Percentiles rank a stretch among this genome's conserved stretches.
Conservation (phyloP, 2,329 filamentous ascomycete genomes). For the Ceratocystis eucalypticola region DNA sequence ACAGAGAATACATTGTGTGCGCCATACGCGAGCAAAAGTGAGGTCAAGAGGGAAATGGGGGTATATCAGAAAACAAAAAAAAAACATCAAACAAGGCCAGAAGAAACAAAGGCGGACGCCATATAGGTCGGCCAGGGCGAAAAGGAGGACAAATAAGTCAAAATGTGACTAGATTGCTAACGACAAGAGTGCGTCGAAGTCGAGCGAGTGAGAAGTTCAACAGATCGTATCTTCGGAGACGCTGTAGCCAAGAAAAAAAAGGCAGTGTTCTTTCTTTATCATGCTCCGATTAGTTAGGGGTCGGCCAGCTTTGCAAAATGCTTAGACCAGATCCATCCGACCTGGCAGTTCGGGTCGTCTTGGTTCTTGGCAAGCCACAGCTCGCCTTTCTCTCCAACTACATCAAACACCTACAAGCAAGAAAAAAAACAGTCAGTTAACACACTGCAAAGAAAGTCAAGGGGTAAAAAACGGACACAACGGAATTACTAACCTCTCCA, state of each 20-base stretch:
- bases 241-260: too few species aligned
- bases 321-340: slow-evolving; percentile 99
- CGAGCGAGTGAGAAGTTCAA: not conserved
- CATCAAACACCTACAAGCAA: slow-evolving; percentile 56
- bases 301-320: slow-evolving; percentile 68
- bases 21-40: not conserved
- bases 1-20: not conserved
- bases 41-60: not conserved
- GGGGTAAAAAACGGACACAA: not conserved
- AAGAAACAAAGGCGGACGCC: not conserved
- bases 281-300: slow-evolving; percentile 24
- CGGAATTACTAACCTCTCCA: slow-evolving; percentile 55
- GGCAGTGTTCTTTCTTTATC: too few species aligned
- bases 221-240: too few species aligned
- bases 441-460: not conserved
- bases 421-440: slow-evolving; percentile 2
- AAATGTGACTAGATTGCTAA: not conserved
- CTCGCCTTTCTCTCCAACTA: slow-evolving; percentile 93
- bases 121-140: not conserved
- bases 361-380: slow-evolving; percentile 96
- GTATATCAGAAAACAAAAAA: slow-evolving; percentile 9
- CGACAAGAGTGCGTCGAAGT: not conserved
- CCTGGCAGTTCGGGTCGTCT: slow-evolving; percentile 63
- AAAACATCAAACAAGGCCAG: not conserved
- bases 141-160: not conserved